Evolutionary conservation across 345 rosid species (phyloP).

Genomic region (Camelina hispida): DNA sequence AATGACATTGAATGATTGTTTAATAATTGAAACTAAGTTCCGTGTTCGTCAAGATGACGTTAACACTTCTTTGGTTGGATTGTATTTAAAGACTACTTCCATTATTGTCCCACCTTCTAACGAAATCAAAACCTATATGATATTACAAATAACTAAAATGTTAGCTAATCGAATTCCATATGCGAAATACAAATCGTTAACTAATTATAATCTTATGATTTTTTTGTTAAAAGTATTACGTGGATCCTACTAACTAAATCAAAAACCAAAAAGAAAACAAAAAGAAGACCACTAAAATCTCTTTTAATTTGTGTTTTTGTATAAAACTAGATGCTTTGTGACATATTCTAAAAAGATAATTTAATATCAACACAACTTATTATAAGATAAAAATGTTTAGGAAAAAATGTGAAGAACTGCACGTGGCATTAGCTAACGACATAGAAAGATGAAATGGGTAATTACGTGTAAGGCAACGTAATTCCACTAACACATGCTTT

Average conservation of each 20-base stretch:
- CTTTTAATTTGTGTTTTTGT: not conserved
- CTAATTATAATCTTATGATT: not conserved
- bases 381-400: not conserved
- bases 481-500: constrained; percentile 46
- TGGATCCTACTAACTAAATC: constrained; percentile 31
- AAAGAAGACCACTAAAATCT: not conserved
- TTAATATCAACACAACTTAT: not conserved
- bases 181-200: constrained; percentile 14
- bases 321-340: not conserved
- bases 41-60: constrained; percentile 46
- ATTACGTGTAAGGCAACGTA: constrained; percentile 55
- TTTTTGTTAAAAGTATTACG: not conserved
- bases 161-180: constrained; percentile 17
- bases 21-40: constrained; percentile 36
- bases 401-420: constrained; percentile 31
- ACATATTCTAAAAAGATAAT: not conserved
- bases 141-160: not conserved
- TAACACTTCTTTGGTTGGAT: constrained; percentile 41
- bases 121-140: constrained; percentile 2
- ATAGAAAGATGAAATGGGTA: constrained; percentile 26
- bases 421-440: constrained; percentile 52
- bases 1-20: constrained; percentile 37
- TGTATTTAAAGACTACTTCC: constrained; percentile 36
- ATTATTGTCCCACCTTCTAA: constrained; percentile 39
- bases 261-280: not conserved